A percentile compares a stretch with the other conserved stretches of the same genome.
Evolutionary conservation across 495 filamentous ascomycete genomes (phyloP).

Genomic region (Geopyxis carbonaria): DNA sequence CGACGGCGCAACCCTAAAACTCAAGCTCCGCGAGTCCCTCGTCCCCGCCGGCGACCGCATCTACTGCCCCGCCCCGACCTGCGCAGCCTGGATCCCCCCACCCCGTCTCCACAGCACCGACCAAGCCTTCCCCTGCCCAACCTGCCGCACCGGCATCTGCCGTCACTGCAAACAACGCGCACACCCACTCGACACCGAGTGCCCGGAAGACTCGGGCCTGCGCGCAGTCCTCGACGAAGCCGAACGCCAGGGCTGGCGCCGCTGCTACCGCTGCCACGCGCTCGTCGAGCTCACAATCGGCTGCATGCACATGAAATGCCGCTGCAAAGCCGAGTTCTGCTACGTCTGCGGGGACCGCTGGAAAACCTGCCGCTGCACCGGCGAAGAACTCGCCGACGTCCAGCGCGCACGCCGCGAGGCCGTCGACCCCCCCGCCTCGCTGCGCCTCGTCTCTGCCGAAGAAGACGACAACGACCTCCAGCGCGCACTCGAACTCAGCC

Average conservation of each 20-base stretch:
- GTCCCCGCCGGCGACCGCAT: conserved; percentile 47
- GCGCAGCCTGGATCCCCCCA: conserved; percentile 57
- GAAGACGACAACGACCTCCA: no score
- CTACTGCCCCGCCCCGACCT: conserved; percentile 50
- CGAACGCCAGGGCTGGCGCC: conserved; percentile 53
- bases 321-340: conserved; percentile 64
- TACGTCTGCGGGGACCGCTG: conserved; percentile 58
- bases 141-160: conserved; percentile 53
- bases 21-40: conserved; percentile 46
- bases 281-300: conserved; percentile 59
- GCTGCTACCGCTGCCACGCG: conserved; percentile 52
- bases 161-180: conserved; percentile 47
- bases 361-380: conserved; percentile 42
- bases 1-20: conserved; percentile 56
- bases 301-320: conserved; percentile 57
- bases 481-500: no score
- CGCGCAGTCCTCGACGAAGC: conserved; percentile 47
- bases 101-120: conserved; percentile 33
- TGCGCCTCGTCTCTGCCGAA: no score
- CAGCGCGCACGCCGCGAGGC: no score
- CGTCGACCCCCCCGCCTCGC: no score
- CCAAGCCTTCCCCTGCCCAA: conserved; percentile 35
- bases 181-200: conserved; percentile 43
- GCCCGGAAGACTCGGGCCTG: conserved; percentile 51
- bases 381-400: neutral